Evolutionary conservation across 208 protist genomes (phyloP).

Genomic region (Wallacemonas rigidus): DNA sequence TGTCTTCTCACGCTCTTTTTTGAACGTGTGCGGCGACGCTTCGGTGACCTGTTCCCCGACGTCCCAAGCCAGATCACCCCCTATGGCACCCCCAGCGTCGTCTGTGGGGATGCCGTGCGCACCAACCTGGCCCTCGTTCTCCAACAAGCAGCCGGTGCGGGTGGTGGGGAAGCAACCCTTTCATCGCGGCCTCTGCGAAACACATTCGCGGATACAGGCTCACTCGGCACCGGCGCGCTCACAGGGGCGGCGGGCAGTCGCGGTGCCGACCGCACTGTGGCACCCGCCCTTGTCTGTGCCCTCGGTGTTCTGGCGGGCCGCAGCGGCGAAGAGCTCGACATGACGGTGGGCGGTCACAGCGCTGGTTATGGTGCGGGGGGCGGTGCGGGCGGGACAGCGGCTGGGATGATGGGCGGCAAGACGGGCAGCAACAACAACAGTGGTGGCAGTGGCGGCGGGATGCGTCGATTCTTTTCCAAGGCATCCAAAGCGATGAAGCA

Average conservation of each 20-base stretch:
- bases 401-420: conserved; percentile 12
- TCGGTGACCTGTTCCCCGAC: conserved; percentile 56
- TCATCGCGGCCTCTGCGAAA: conserved; percentile 3
- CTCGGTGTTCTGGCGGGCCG: conserved; percentile 1
- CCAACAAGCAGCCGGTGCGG: neutral
- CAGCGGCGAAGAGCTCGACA: conserved; percentile 8
- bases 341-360: neutral
- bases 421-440: conserved; percentile 11
- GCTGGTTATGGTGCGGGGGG: conserved; percentile 21
- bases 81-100: neutral
- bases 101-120: conserved; percentile 1
- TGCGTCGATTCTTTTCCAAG: conserved; percentile 57
- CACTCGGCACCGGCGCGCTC: neutral
- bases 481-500: conserved; percentile 71
- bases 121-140: neutral
- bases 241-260: neutral
- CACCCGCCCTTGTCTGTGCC: neutral
- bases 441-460: conserved; percentile 23
- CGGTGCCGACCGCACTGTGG: neutral
- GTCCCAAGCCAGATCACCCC: conserved; percentile 10
- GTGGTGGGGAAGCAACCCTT: neutral
- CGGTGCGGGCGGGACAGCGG: neutral
- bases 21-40: conserved; percentile 34
- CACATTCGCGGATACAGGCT: neutral
- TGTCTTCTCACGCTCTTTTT: conserved; percentile 41